A percentile compares a stretch with the other conserved stretches of the same genome.
These are phyloP conservation scores for Cyclotella choctawhatcheeana DNA, from an alignment of 108 stramenopile species.

Conservation along the genomic window DNA sequence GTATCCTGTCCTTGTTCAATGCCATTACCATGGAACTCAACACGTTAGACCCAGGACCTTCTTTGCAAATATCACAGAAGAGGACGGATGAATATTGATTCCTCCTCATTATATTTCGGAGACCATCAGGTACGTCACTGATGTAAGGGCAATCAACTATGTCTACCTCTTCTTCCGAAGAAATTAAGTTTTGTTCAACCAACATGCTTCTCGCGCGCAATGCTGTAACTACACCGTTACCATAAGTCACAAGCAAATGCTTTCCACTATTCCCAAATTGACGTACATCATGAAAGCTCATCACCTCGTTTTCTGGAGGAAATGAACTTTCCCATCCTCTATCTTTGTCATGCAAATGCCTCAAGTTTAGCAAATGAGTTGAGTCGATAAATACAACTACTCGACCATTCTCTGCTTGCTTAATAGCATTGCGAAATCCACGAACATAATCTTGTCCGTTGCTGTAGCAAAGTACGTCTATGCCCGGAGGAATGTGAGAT, in stretches of 20 bases:
- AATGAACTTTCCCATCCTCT: slow-evolving; percentile 71
- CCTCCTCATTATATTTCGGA: slow-evolving; percentile 41
- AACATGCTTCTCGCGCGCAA: slow-evolving; percentile 64
- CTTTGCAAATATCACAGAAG: slow-evolving; percentile 90
- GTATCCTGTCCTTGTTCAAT: slow-evolving; percentile 52
- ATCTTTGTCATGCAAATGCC: slow-evolving; percentile 74
- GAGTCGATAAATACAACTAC: slow-evolving; percentile 81
- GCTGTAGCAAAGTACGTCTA: slow-evolving; percentile 88
- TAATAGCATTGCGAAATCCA: slow-evolving; percentile 82
- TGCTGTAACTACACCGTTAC: slow-evolving; percentile 85
- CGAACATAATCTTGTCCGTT: slow-evolving; percentile 83
- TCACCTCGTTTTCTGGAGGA: slow-evolving; percentile 50
- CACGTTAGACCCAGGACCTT: slow-evolving; percentile 77
- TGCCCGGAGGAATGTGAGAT: slow-evolving; percentile 78
- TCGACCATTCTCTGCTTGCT: slow-evolving; percentile 71
- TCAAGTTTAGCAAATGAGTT: slow-evolving; percentile 77
- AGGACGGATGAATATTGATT: slow-evolving; percentile 60
- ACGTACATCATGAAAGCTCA: slow-evolving; percentile 70
- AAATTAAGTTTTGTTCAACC: slow-evolving; percentile 34
- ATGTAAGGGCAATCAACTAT: slow-evolving; percentile 84
- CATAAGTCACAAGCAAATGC: slow-evolving; percentile 77
- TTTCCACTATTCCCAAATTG: slow-evolving; percentile 50
- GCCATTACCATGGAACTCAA: slow-evolving; percentile 60
- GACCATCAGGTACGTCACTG: slow-evolving; percentile 64
- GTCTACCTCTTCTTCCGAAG: slow-evolving; percentile 56